Base-by-base conservation (phyloP, 371 early-diverging fungal genomes). In the Syncephalastrum racemosum region DNA sequence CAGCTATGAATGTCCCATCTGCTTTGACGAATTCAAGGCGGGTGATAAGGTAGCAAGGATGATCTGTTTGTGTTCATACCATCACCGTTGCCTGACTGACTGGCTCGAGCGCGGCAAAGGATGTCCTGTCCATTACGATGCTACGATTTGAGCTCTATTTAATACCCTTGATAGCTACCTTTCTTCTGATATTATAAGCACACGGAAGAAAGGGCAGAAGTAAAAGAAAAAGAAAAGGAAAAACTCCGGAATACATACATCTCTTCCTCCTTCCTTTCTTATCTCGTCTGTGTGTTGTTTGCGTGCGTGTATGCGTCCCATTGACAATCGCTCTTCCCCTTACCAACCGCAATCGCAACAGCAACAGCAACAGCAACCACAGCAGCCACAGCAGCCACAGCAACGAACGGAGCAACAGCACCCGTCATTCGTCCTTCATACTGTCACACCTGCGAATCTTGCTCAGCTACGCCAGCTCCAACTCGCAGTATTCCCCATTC, bases 21-120 rank as follows among this genome's bases (percentile, higher is more conserved):
- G 95, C 75, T 90, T 95, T 73, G 92, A 93, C 48, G 95, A 95
- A 66, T 93, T 91, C 77, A 79, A 70, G 54, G 62, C 77, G 78
- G 86, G 85, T 42, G 81, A 89, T 46, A 77, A 82, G n/a, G 79
- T 92, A 36, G 92, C 93, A 4, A 67, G 92, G 10, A 75, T 93
- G 67, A 92, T 88, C 62, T 95, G 95, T 62, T 72, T 94, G 52
- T 95, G 95, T 66, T 84, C 90, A 10, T 95, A 88, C 63, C 95
- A 95, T 70, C 77, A 81, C 19, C 75, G 77, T 22, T 95, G 95
- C 67, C 86, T 93, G 50, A 71, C 76, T 53, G 82, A 71, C 56
- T 91, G 92, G 90, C 73, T 89, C 46, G 73, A 77, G 53, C 80
- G 85, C 56, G 85, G 88, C 47, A 82, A 80, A 47, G 76, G 82